Evolutionary conservation across 2,329 filamentous ascomycete species (phyloP).

Genomic region (Neopestalotiopsis sp.): DNA sequence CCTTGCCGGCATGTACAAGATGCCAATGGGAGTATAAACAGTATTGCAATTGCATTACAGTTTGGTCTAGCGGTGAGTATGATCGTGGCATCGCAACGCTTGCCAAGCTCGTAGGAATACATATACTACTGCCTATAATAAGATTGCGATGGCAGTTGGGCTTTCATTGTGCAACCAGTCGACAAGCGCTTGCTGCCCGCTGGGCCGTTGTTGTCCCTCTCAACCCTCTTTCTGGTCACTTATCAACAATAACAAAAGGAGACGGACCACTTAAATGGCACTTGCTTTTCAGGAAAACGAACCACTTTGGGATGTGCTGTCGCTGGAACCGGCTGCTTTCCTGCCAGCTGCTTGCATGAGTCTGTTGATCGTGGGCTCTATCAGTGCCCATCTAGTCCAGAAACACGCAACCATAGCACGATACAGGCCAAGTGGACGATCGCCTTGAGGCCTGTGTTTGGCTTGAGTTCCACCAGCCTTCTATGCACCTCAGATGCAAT

Average conservation of each 20-base stretch:
- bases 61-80: constrained; percentile 24
- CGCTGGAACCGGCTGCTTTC: neutral
- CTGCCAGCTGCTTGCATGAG: neutral
- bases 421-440: neutral
- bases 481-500: constrained; percentile 18
- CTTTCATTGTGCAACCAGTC: neutral
- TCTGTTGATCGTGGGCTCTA: neutral
- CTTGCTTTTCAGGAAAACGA: neutral
- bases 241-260: neutral
- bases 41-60: constrained; percentile 10
- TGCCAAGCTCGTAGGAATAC: neutral
- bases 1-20: neutral
- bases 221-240: neutral
- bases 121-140: neutral
- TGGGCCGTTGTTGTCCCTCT: neutral
- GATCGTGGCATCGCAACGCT: constrained; percentile 23
- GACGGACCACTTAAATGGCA: neutral
- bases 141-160: neutral
- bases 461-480: constrained; percentile 7
- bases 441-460: constrained; percentile 10
- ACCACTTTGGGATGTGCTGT: neutral
- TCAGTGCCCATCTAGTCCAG: neutral
- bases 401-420: constrained; percentile 1
- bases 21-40: neutral
- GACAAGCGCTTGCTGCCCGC: neutral